phyloP scores from a whole-genome alignment of 1,284 basidiomycete species.

The Bjerkandera adusta region DNA sequence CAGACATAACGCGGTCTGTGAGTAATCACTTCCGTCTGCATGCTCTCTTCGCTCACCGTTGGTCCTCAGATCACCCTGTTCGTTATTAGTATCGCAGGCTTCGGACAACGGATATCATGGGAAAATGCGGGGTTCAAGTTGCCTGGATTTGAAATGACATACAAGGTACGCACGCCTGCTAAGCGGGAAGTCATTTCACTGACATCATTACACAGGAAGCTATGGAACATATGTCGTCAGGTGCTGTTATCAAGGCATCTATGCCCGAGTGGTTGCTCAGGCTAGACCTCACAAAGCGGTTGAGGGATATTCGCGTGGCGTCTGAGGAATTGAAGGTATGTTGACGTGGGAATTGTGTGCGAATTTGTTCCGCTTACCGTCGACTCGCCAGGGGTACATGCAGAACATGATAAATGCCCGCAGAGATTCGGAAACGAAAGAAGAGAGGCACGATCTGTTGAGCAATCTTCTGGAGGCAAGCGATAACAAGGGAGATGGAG shows the following conservation, averaged over 20 bases:
- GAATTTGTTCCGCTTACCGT: background rate
- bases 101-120: slow-evolving; percentile 52
- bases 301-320: slow-evolving; percentile 37
- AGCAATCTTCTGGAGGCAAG: slow-evolving; percentile 53
- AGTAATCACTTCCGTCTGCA: no score
- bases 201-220: no score
- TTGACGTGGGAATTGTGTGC: background rate
- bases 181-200: no score
- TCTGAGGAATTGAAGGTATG: slow-evolving; percentile 48
- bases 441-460: slow-evolving; percentile 50
- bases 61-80: slow-evolving; percentile 50
- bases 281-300: slow-evolving; percentile 33
- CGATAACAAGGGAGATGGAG: slow-evolving; percentile 47
- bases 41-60: no score
- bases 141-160: slow-evolving; percentile 48
- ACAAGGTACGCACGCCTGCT: slow-evolving; percentile 35
- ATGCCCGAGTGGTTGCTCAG: slow-evolving; percentile 42
- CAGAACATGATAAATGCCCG: slow-evolving; percentile 51
- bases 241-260: slow-evolving; percentile 40
- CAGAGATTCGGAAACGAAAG: slow-evolving; percentile 34
- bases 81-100: slow-evolving; percentile 56
- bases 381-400: slow-evolving; percentile 48
- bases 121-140: slow-evolving; percentile 39
- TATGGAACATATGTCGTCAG: slow-evolving; percentile 41
- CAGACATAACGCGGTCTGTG: slow-evolving; percentile 45